Base-by-base conservation (phyloP, 371 early-diverging fungal genomes). In the Mucor racemosus region DNA sequence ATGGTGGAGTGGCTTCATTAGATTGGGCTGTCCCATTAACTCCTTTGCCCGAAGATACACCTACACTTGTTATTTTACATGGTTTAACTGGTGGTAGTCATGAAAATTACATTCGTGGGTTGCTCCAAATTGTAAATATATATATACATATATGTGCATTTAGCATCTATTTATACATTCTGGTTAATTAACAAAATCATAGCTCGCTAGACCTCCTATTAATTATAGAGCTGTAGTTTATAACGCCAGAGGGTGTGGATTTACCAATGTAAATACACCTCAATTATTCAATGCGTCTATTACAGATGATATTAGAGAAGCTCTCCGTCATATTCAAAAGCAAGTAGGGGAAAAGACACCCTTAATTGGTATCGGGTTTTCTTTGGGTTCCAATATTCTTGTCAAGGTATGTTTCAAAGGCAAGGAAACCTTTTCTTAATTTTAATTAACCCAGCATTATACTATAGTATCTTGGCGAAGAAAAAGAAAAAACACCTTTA, bases 61-160 rank as follows among this genome's bases (percentile, higher is more conserved):
- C 92, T 0, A 90, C 88, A 10, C 69, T 93, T 36, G 80, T 96
- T 0, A 75, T 95, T 26, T 76, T 92, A 7, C 95, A 93, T 77
- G 95, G 96, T 21, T 77, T 96, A 63, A 93, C 94, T 1, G 96
- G 96, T 46, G 93, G 93, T 26, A 75, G 86, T 38, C 89, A 91
- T 75, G 94, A 94, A 72, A 81, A 86, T 14, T 95, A 95, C 64
- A 89, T 95, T 41, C 87, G 89, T 33, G 84, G 85, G 10, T 65
- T 93, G 14, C 84, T 90, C 36, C 80, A 85, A 61, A 74, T 73
- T 31, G 76, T 89, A 66, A 83, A 75, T 19, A 35, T 42, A 17
- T 46, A 56, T 36, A 14, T 17, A 54, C 31, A 75, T 19, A 35
- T 42, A 17, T 46, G 44, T 36, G 1, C 5, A 54, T 54, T 7